These are phyloP conservation scores for Lichtheimia ornata DNA, from an alignment of 371 early-diverging fungal species.

Conservation along the genomic window DNA sequence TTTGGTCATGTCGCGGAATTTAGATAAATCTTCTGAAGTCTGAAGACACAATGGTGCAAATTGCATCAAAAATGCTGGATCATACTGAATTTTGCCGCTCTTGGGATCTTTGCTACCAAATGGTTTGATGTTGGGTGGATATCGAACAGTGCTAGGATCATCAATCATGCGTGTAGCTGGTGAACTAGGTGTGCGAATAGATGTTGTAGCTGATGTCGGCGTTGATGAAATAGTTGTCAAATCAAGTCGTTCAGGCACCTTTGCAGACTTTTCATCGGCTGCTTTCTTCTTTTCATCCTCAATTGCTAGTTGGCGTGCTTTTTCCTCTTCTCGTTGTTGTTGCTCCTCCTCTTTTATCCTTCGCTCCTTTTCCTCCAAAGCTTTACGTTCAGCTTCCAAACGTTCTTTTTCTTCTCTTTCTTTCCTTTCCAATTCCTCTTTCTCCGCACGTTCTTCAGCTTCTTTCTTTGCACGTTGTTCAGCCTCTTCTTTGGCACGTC, in stretches of 20 bases:
- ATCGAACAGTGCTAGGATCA: slow-evolving; percentile 35
- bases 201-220: background rate
- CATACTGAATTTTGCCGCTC: slow-evolving; percentile 63
- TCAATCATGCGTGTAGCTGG: slow-evolving; percentile 36
- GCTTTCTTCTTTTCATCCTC: slow-evolving; percentile 37
- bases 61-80: slow-evolving; percentile 77
- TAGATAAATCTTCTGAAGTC: slow-evolving; percentile 69
- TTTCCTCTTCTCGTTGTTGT: slow-evolving; percentile 24
- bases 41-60: slow-evolving; percentile 72
- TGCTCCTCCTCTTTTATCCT: slow-evolving; percentile 29
- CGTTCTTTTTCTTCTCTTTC: slow-evolving; percentile 34
- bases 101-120: slow-evolving; percentile 32
- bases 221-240: slow-evolving; percentile 23
- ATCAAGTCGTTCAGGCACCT: slow-evolving; percentile 32
- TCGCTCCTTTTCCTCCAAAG: slow-evolving; percentile 42
- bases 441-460: slow-evolving; percentile 22
- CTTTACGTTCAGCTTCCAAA: slow-evolving; percentile 31
- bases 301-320: slow-evolving; percentile 4
- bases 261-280: slow-evolving; percentile 7
- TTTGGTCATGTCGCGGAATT: slow-evolving; percentile 62
- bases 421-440: slow-evolving; percentile 20
- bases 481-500: slow-evolving; percentile 30
- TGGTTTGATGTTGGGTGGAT: slow-evolving; percentile 50
- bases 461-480: slow-evolving; percentile 27
- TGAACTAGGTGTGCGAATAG: slow-evolving; percentile 27